A percentile compares a stretch with the other conserved stretches of the same genome.
Evolutionary conservation across 306 rosid genomes (phyloP).

Genomic region (Sicyos edulis): DNA sequence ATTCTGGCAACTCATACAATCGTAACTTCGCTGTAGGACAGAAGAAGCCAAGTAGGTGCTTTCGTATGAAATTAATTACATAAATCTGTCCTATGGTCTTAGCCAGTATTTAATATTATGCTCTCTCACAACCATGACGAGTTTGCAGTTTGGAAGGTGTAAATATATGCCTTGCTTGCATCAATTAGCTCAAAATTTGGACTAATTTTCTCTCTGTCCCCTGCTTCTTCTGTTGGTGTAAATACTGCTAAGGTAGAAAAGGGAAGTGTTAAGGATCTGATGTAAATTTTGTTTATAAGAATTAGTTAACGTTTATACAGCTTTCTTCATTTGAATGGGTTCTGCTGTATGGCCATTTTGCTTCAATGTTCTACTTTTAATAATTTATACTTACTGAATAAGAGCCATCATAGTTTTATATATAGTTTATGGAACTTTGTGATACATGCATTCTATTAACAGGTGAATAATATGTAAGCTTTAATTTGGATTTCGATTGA

Average conservation of each 20-base stretch:
- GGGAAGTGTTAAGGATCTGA: constrained; percentile 8
- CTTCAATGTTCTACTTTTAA: neutral
- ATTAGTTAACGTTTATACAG: constrained; percentile 4
- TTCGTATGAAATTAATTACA: neutral
- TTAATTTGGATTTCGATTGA: too few species aligned
- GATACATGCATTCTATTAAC: neutral
- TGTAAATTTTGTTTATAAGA: constrained; percentile 14
- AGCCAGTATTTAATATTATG: constrained; percentile 7
- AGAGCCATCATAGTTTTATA: neutral
- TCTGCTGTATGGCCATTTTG: neutral
- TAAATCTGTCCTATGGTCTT: constrained; percentile 7
- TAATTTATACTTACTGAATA: neutral
- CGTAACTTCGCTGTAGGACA: constrained; percentile 6
- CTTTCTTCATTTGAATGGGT: neutral
- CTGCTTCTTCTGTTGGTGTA: constrained; percentile 14
- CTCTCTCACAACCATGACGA: constrained; percentile 12
- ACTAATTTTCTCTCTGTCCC: neutral
- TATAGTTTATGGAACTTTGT: neutral
- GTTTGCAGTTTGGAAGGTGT: constrained; percentile 16
- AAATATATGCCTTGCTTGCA: constrained; percentile 16
- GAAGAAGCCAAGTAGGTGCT: constrained; percentile 12
- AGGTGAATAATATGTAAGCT: neutral
- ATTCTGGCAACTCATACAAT: neutral
- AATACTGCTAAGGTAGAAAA: constrained; percentile 9
- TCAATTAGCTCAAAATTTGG: constrained; percentile 11